Percentiles rank a stretch among this genome's conserved stretches.
These are phyloP conservation scores for Microthyrium microscopicum DNA, from an alignment of 2,329 filamentous ascomycete species.

Conservation along the genomic window DNA sequence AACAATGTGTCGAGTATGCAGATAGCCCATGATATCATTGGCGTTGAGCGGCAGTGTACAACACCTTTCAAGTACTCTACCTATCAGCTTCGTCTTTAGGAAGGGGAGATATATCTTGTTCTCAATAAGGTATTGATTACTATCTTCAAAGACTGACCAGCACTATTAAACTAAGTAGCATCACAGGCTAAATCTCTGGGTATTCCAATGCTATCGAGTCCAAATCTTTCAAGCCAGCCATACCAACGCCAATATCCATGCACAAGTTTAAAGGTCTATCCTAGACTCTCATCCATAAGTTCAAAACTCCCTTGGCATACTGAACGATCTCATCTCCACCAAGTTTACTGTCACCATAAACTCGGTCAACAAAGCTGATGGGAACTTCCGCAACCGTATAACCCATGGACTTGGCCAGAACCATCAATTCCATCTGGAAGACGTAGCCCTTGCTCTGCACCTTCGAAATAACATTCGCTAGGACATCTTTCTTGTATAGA, in stretches of 20 bases:
- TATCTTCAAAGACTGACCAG: too few species aligned
- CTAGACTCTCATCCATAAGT: conserved; percentile 12
- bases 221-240: too few species aligned
- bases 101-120: too few species aligned
- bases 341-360: conserved; percentile 92
- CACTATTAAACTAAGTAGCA: too few species aligned
- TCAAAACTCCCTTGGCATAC: conserved; percentile 56
- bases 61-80: too few species aligned
- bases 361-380: conserved; percentile 85
- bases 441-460: conserved; percentile 95
- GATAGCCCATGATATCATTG: too few species aligned
- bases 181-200: too few species aligned
- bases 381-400: conserved; percentile 89
- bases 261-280: neutral
- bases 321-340: conserved; percentile 92
- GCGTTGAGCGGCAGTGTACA: too few species aligned
- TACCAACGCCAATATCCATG: neutral
- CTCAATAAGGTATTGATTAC: too few species aligned
- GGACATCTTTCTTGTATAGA: conserved; percentile 77
- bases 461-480: conserved; percentile 49
- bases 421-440: conserved; percentile 99
- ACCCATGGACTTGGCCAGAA: conserved; percentile 89
- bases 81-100: too few species aligned
- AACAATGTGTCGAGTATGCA: too few species aligned
- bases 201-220: too few species aligned